Percentiles rank a stretch among this genome's conserved stretches.
Conservation (phyloP, 441 rosid species). For the Euphorbia schlechtendalii region DNA sequence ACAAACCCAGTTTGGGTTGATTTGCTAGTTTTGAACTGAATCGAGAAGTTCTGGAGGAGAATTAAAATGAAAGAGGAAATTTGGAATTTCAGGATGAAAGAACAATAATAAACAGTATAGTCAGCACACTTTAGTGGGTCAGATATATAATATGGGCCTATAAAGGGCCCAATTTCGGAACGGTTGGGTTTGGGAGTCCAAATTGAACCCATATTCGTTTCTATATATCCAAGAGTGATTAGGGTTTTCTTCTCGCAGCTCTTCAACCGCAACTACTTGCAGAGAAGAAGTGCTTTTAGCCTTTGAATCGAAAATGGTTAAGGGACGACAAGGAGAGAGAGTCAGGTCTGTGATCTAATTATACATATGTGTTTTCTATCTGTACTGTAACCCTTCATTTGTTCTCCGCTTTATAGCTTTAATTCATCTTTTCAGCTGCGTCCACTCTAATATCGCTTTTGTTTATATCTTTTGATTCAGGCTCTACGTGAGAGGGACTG, state of each 20-base stretch:
- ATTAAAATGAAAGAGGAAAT: no score
- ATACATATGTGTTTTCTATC: not conserved
- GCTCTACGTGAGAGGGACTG: conserved; percentile 72
- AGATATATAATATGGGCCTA: no score
- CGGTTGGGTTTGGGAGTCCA: not conserved
- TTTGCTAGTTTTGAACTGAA: no score
- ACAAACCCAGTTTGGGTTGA: no score
- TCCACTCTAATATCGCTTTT: not conserved
- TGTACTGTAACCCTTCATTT: not conserved
- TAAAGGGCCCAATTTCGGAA: no score
- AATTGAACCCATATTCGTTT: not conserved
- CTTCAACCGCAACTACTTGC: not conserved
- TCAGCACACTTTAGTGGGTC: no score
- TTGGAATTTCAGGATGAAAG: no score
- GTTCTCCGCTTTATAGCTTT: not conserved
- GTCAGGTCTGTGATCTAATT: conserved; percentile 31
- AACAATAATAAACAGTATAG: no score
- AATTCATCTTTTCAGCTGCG: not conserved
- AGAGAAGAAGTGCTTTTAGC: conserved; percentile 4
- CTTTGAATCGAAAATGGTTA: conserved; percentile 35
- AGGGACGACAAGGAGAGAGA: conserved; percentile 66
- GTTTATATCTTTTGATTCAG: conserved; percentile 19
- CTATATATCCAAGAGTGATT: conserved; percentile 6
- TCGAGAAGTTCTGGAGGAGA: no score
- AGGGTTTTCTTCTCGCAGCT: conserved; percentile 23